Conservation (phyloP, 805 yeast species). For the Candida chilensis region DNA sequence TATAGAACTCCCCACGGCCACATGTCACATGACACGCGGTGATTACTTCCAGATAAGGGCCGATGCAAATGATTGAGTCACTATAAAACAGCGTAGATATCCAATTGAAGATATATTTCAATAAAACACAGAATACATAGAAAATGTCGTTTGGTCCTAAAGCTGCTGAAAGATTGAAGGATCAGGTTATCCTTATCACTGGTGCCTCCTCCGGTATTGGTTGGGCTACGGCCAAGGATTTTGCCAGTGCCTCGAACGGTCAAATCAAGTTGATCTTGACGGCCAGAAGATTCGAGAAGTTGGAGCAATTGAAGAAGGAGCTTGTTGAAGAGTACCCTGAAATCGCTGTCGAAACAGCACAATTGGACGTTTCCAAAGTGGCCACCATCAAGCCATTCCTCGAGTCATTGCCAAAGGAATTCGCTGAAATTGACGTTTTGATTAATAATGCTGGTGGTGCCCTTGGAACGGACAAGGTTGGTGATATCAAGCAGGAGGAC, state of each 20-base stretch:
- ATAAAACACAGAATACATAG: no score
- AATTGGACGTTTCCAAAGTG: conserved; percentile 23
- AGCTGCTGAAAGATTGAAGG: conserved; percentile 75
- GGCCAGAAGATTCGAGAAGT: conserved; percentile 27
- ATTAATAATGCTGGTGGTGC: conserved; percentile 78
- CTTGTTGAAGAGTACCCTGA: conserved; percentile 13
- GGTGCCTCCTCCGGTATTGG: conserved; percentile 98
- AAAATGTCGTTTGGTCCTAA: conserved; percentile 58
- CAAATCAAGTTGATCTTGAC: conserved; percentile 25
- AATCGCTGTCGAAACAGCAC: conserved; percentile 15
- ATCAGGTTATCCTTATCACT: conserved; percentile 78
- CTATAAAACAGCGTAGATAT: no score
- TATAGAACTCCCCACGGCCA: no score
- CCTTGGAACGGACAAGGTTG: conserved; percentile 69
- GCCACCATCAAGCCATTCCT: conserved; percentile 26
- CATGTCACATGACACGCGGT: no score
- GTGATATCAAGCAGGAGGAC: conserved; percentile 55
- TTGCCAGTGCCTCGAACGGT: conserved; percentile 48
- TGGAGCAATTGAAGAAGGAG: conserved; percentile 13
- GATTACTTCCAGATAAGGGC: no score
- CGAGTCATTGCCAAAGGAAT: conserved; percentile 31
- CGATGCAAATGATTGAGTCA: no score
- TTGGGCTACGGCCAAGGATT: conserved; percentile 80
- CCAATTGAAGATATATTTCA: no score
- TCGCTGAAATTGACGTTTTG: conserved; percentile 52